Evolutionary conservation across 345 rosid genomes (phyloP), one percentile per base, ranked within the genome.

Genomic region (Trapa incisa): DNA sequence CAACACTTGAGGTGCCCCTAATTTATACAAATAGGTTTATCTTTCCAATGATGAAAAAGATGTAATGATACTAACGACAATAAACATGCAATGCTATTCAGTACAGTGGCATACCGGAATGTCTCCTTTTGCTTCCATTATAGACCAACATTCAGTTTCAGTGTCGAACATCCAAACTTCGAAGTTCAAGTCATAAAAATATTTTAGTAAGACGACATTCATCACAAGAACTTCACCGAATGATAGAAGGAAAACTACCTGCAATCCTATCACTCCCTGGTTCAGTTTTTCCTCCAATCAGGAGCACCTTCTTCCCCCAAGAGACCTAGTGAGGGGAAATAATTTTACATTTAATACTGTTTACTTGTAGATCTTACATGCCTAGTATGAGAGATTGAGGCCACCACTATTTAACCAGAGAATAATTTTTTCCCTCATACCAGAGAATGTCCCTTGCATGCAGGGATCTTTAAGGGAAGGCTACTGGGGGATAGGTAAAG

Each of bases 361-460:
- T 22, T 37, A 69, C 3, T 52, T 65, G 33, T 66, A 66, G 36
- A 54, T 60, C 47, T 52, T 69, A 64, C 37, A 58, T 47, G 47
- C 42, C 16, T 14, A 33, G 54, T 58, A 38, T 14, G 47, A 15
- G 0, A 4, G 29, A 22, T 22, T 22, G 29, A 22, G 43, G 36
- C 17, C 36, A 47, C 45, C 32, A 29, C 13, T 32, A 32, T 60
- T 65, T 47, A 47, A 6, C n/a, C 66, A 14, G 50, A 45, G 62
- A 68, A 53, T 22, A 22, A 17, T n/a, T 16, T 50, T 36, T 36
- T 32, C 76, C 29, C 60, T 38, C 52, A 32, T 87, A 94, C 99
- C 96, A 94, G 80, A 80, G 89, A 71, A 68, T 91, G 99, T 79
- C 99, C 99, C 77, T 75, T 91, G 96, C 99, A 91, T 43, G 97